Conservation (phyloP, 169 alveolate genomes). For the Eimeria necatrix region DNA sequence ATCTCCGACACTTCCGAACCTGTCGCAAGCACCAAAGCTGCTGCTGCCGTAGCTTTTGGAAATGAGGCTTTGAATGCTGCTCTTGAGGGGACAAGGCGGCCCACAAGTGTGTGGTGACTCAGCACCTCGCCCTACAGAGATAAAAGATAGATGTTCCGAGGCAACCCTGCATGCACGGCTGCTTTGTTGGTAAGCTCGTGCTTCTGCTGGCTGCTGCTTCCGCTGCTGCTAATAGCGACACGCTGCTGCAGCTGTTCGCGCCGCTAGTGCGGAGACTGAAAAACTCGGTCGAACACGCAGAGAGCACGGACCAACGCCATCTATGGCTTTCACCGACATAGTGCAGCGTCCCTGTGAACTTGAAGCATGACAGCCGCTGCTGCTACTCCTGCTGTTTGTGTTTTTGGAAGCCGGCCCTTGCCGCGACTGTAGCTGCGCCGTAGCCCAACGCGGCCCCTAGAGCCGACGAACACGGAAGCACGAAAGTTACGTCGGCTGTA, state of each 20-base stretch:
- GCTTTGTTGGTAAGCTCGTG: not conserved
- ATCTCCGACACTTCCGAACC: not conserved
- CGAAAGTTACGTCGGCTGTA: no score
- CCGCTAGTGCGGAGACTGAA: slow-evolving; percentile 18
- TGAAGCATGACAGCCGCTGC: slow-evolving; percentile 24
- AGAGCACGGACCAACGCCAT: slow-evolving; percentile 38
- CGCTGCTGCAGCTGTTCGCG: slow-evolving; percentile 23
- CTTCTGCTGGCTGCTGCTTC: slow-evolving; percentile 12
- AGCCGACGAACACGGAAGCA: no score
- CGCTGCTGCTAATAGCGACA: not conserved
- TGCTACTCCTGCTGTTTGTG: not conserved
- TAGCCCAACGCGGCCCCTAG: not conserved
- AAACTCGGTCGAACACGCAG: slow-evolving; percentile 8
- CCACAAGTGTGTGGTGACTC: no score
- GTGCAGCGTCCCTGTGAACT: slow-evolving; percentile 10
- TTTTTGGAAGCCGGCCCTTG: not conserved
- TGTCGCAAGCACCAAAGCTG: not conserved
- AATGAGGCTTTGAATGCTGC: no score
- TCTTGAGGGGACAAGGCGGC: no score
- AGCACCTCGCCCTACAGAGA: no score
- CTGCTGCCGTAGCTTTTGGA: not conserved
- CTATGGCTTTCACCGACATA: slow-evolving; percentile 17
- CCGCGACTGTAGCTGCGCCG: not conserved
- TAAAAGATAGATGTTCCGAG: no score
- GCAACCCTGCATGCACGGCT: no score